These are phyloP conservation scores for Spergularia azorica DNA, from an alignment of 179 eudicot species.

Conservation along the genomic window DNA sequence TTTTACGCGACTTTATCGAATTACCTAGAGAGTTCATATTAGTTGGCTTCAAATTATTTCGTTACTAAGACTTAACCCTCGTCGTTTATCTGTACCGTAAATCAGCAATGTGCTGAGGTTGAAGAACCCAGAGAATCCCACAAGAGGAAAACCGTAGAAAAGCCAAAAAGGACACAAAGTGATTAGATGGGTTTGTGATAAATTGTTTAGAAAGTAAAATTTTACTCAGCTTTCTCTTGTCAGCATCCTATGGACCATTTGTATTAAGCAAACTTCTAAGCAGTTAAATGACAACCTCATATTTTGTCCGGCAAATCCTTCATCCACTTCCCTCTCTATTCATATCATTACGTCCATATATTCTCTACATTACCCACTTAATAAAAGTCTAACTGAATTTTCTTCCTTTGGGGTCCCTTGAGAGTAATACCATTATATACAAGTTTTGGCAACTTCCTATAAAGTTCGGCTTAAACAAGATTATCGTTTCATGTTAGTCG, in stretches of 20 bases:
- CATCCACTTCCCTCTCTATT: constrained; percentile 19
- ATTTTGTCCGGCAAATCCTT: constrained; percentile 21
- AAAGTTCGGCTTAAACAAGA: too few species aligned
- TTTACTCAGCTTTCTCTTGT: constrained; percentile 21
- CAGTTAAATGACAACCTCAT: constrained; percentile 32
- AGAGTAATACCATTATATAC: neutral
- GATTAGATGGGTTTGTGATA: constrained; percentile 20
- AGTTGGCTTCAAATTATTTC: neutral
- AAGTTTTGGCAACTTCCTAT: constrained; percentile 24
- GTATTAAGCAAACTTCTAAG: constrained; percentile 18
- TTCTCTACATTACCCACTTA: constrained; percentile 11
- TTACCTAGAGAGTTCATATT: too few species aligned
- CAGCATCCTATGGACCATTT: constrained; percentile 25
- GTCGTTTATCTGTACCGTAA: neutral
- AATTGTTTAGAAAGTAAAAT: constrained; percentile 20
- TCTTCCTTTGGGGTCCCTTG: constrained; percentile 12
- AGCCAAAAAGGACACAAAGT: constrained; percentile 22
- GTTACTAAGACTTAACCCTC: neutral
- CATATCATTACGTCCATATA: constrained; percentile 11
- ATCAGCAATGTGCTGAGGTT: neutral
- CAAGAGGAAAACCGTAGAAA: constrained; percentile 15
- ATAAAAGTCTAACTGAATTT: constrained; percentile 7
- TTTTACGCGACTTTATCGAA: too few species aligned
- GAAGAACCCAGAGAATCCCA: constrained; percentile 9
- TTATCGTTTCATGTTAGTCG: too few species aligned